Percentiles rank a stretch among this genome's conserved stretches.
Evolutionary conservation across 2,329 filamentous ascomycete species (phyloP).

Genomic region (Pseudogymnoascus sp.): DNA sequence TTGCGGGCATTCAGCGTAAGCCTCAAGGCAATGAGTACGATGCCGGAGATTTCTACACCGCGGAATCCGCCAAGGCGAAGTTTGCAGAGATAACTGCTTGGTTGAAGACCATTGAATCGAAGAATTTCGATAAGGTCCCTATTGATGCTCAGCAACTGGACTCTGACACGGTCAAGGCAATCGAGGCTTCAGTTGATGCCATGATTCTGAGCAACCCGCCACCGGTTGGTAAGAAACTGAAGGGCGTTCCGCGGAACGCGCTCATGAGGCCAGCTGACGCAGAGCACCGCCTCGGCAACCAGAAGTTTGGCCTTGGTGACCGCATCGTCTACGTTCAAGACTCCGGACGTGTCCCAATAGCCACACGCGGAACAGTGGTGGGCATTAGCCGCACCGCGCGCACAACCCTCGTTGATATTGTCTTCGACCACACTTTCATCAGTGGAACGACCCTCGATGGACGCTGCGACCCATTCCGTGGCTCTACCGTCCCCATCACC

Average conservation of each 20-base stretch:
- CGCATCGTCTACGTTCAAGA: slow-evolving; percentile 88
- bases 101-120: slow-evolving; percentile 86
- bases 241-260: slow-evolving; percentile 75
- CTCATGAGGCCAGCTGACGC: slow-evolving; percentile 90
- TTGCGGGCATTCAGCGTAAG: slow-evolving; percentile 77
- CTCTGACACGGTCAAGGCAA: slow-evolving; percentile 73
- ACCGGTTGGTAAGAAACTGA: slow-evolving; percentile 59
- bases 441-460: slow-evolving; percentile 87
- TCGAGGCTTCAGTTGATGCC: slow-evolving; percentile 68
- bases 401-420: slow-evolving; percentile 74
- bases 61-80: slow-evolving; percentile 61
- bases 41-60: slow-evolving; percentile 79
- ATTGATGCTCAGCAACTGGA: slow-evolving; percentile 95
- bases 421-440: slow-evolving; percentile 96
- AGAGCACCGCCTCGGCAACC: slow-evolving; percentile 83
- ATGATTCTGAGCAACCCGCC: slow-evolving; percentile 43
- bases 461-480: slow-evolving; percentile 85
- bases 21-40: slow-evolving; percentile 76
- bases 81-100: slow-evolving; percentile 92
- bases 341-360: slow-evolving; percentile 90
- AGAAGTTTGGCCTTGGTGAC: slow-evolving; percentile 77
- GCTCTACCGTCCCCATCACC: slow-evolving; percentile 81
- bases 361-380: slow-evolving; percentile 84
- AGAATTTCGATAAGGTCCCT: slow-evolving; percentile 90
- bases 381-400: slow-evolving; percentile 84